Base-by-base conservation (phyloP, 805 yeast genomes). In the Schwanniomyces yamadae region DNA sequence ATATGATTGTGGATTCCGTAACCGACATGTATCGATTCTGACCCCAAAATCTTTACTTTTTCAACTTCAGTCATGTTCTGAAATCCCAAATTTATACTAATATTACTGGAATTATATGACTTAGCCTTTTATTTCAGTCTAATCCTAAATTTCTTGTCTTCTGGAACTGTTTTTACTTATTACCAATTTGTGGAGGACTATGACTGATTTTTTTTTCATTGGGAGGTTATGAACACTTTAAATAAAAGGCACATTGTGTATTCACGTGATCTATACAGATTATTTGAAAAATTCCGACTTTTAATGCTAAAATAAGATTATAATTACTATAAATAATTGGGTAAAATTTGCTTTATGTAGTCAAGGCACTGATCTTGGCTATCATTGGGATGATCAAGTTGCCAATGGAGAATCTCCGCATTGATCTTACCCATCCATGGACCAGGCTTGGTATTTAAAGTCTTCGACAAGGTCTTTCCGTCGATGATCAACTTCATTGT, bases 21-120 rank as follows among this genome's bases (percentile, higher is more conserved):
- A 23, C 99, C 99, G 42, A 93, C 89, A 61, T 87, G 95, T 63
- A 93, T 88, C 39, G 83, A 71, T 36, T 89, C 89, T 44, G 77
- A 63, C 12, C 96, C 95, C 50, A 93, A 74, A 52, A 90, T 90
- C 36, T 79, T 66, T 33, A 88, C 89, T 57, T 77, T 83, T 39
- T 65, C 57, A 31, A 69, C 63, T 23, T 33, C 21, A 15, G 52
- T 40, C 52, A 56, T 48, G 41, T 18, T 27, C 36, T 24, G 31
- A 28, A 20, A 16, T 27, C 11, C 17, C 9, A 15, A 20, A n/a
- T n/a, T n/a, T n/a, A n/a, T n/a, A n/a, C n/a, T n/a, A n/a, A n/a
- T n/a, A n/a, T n/a, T n/a, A n/a, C n/a, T n/a, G n/a, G n/a, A n/a
- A n/a, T n/a, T n/a, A n/a, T n/a, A n/a, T n/a, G n/a, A n/a, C n/a